A percentile compares a stretch with the other conserved stretches of the same genome.
Evolutionary conservation across 352 stramenopile genomes (phyloP).

Genomic region (Pythium aphanidermatum): DNA sequence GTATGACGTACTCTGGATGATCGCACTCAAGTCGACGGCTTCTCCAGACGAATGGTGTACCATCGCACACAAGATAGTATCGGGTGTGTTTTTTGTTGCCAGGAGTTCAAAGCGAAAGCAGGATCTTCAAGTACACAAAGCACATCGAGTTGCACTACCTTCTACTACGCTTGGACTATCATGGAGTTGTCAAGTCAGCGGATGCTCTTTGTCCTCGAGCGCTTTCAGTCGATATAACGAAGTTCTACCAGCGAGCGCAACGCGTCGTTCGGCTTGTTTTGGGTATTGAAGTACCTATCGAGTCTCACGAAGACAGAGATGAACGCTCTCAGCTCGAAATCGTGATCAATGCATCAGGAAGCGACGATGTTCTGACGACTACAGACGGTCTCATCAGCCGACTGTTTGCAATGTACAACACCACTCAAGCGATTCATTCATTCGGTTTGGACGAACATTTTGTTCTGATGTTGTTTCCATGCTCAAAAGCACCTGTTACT

Average conservation of each 20-base stretch:
- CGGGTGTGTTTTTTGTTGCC: constrained; percentile 3
- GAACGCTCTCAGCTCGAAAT: too few species aligned
- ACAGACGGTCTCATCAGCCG: too few species aligned
- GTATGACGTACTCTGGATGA: constrained; percentile 16
- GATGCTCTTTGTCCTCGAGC: not conserved
- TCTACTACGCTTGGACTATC: not conserved
- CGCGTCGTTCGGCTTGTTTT: too few species aligned
- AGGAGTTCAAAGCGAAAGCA: not conserved
- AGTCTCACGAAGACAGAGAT: too few species aligned
- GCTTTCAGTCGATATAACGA: too few species aligned
- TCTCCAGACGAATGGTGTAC: constrained; percentile 7
- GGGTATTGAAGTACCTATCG: too few species aligned
- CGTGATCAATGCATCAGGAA: too few species aligned
- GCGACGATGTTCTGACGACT: too few species aligned
- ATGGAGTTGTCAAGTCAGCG: not conserved
- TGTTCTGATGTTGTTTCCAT: too few species aligned
- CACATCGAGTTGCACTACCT: not conserved
- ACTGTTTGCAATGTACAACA: too few species aligned
- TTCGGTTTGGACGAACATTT: not conserved
- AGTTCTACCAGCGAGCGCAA: too few species aligned
- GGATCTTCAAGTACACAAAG: constrained; percentile 11
- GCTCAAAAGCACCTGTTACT: not conserved
- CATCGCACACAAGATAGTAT: constrained; percentile 1
- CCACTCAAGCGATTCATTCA: not conserved
- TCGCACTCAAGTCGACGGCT: not conserved